Evolutionary conservation across 2,329 filamentous ascomycete species (phyloP), one percentile per base, ranked within the genome.

Genomic region (Fusarium continuum): DNA sequence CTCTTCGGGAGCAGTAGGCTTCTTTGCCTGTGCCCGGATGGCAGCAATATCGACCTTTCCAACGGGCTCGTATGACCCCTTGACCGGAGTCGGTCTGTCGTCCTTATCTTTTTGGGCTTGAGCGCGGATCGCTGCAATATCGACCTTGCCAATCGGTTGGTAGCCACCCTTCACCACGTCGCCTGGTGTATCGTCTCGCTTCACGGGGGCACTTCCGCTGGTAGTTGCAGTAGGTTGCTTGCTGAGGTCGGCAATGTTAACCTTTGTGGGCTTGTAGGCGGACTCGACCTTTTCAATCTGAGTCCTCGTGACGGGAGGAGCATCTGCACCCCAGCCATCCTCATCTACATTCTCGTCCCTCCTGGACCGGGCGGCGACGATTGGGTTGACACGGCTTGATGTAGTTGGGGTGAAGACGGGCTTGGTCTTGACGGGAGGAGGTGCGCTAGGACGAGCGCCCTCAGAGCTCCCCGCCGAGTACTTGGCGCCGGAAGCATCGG

Each of bases 41-140:
- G 94, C 93, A 36, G 92, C 92, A 76, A 99, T 98, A 69, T 99
- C 95, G 9, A 99, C 94, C 79, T 97, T 98, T 40, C 95, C 95
- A 17, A 98, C 83, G 3, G 95, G 95, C 76, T 98, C 91, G 73
- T 99, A 99, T 20, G 93, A 86, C 35, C 95, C 95, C 78, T 96
- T 98, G 17, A 98, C 91, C 6, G 88, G 85, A 2, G 90, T 86
- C 4, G 95, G 95, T 51, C 93, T 85, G 67, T 97, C 91, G 72
- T 97, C 92, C 39, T 84, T 84, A 76, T 75, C 82, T 70, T 81
- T 88, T 81, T 82, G 88, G 73, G 78, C 93, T 80, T 85, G 92
- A 74, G 83, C 88, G 63, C 95, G 88, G 67, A 99, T 90, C 31
- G 92, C 93, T 20, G 90, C 91, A 77, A 99, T 98, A 72, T 99